A percentile compares a stretch with the other conserved stretches of the same genome.
phyloP scores from a whole-genome alignment of 331 rosid genomes.

The Prunus yedoensis region DNA sequence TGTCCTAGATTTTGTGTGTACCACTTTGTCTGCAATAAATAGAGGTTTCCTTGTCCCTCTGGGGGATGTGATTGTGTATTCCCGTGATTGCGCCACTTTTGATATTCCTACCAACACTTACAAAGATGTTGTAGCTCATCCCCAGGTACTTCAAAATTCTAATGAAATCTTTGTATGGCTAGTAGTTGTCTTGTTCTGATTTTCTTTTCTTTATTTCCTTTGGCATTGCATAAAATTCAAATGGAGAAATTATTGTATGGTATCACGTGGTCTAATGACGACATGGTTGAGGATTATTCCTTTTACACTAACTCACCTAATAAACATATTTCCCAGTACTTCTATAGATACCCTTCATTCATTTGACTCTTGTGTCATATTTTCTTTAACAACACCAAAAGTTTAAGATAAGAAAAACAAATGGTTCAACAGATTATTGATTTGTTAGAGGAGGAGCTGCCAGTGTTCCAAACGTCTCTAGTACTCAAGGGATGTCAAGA shows the following conservation, averaged over 20 bases:
- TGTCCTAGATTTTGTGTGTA: constrained; percentile 76
- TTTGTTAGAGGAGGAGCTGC: constrained; percentile 58
- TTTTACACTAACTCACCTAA: too few relatives aligned
- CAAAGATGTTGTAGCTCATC: constrained; percentile 66
- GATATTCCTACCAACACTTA: constrained; percentile 71
- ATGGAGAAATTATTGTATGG: too few relatives aligned
- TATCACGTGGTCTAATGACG: too few relatives aligned
- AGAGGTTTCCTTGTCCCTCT: constrained; percentile 63
- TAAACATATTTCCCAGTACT: too few relatives aligned
- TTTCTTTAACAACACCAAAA: not conserved
- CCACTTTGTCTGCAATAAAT: constrained; percentile 66
- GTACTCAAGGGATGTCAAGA: constrained; percentile 44
- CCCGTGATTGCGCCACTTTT: constrained; percentile 76
- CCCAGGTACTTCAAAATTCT: constrained; percentile 55
- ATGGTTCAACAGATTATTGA: constrained; percentile 50
- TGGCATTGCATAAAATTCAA: not conserved
- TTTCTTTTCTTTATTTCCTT: not conserved
- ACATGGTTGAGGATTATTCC: too few relatives aligned
- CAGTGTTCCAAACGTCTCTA: constrained; percentile 52
- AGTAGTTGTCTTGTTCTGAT: not conserved
- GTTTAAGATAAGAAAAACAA: not conserved
- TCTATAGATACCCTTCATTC: too few relatives aligned
- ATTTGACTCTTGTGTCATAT: not conserved
- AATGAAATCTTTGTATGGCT: not conserved
- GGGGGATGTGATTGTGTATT: constrained; percentile 79